Evolutionary conservation across 1,139 yeast species (phyloP), one percentile per base, ranked within the genome.

Genomic region (Yamadazyma buinensis): DNA sequence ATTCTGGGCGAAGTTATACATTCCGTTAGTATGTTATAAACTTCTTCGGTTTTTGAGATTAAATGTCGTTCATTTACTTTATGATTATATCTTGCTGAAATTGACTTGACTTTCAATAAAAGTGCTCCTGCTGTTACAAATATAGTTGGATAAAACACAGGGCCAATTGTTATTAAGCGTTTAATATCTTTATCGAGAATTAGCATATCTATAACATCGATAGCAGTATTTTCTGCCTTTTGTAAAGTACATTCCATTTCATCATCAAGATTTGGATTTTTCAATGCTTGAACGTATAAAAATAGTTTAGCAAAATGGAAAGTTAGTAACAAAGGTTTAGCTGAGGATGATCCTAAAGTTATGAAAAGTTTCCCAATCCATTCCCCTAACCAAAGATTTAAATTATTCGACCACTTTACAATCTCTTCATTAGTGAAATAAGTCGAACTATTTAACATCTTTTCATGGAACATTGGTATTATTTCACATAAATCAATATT

Each of bases 341-440:
- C 22, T 7, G 40, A 35, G 9, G 39, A 35, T 8, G 26, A 19
- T 13, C 32, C 40, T 23, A 37, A 32, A 23, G 36, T 32, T 11
- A 34, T 37, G 10, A 33, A 30, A 14, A 37, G 29, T 28, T 30
- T 32, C 8, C 38, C 39, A 7, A 37, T 32, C 40, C 40, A 37
- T 15, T 35, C 40, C 11, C 38, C 38, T 11, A 37, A 30, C 40
- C 40, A 37, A 28, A 17, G 24, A 28, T 37, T 35, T 13, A 37
- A 30, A 18, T 35, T 35, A 7, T 15, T 22, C 3, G 29, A 34
- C 37, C 37, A 34, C 8, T 27, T 15, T 6, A 26, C 12, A 7
- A 31, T 35, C 11, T 26, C 17, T n/a, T 35, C 37, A 31, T 24
- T 27, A 13, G 23, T 15, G 5, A 25, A 20, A 17, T 32, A 20